Evolutionary conservation across 352 stramenopile species (phyloP).

Genomic region (Pythium apleroticum): DNA sequence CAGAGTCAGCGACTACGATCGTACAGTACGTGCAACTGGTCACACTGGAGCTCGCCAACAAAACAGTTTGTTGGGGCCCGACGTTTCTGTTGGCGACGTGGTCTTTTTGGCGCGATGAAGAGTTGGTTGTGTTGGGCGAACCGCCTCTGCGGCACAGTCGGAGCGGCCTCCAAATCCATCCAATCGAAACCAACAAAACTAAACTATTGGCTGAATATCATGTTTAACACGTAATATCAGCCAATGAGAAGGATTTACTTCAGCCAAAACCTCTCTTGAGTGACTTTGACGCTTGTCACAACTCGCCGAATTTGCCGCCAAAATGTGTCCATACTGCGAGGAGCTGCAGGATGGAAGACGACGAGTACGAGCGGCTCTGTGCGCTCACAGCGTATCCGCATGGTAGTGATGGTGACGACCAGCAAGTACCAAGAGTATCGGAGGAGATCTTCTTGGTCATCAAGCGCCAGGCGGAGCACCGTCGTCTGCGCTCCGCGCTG

Average conservation of each 20-base stretch:
- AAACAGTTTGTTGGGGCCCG: background rate
- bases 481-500: constrained; percentile 40
- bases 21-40: background rate
- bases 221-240: background rate
- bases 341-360: constrained; percentile 50
- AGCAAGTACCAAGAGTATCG: constrained; percentile 33
- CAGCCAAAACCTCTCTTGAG: constrained; percentile 7
- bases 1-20: background rate
- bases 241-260: constrained; percentile 7
- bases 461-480: constrained; percentile 54
- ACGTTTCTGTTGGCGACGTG: constrained; percentile 13
- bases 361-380: constrained; percentile 50
- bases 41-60: constrained; percentile 2
- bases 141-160: constrained; percentile 4
- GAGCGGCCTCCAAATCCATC: constrained; percentile 15
- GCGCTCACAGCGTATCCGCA: constrained; percentile 38
- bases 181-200: background rate
- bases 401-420: background rate
- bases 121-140: background rate
- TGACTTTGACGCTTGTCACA: constrained; percentile 1
- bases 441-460: constrained; percentile 59
- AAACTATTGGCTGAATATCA: constrained; percentile 10
- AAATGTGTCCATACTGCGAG: constrained; percentile 3
- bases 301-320: constrained; percentile 12
- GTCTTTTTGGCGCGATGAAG: constrained; percentile 23